Conservation (phyloP, 2,329 filamentous ascomycete genomes). For the Cladosporium austrohemisphaericum region DNA sequence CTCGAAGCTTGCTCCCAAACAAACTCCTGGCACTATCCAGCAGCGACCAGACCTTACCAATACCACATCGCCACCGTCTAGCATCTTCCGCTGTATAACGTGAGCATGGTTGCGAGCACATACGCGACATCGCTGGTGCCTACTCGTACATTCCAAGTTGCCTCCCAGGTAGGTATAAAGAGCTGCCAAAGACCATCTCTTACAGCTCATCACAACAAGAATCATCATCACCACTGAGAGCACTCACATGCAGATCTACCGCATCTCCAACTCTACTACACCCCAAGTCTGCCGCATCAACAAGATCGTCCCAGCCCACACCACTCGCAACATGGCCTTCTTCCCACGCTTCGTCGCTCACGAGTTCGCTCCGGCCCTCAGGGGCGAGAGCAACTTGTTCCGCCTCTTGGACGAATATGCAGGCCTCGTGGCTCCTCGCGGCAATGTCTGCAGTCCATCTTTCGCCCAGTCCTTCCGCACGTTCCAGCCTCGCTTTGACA, state of each 20-base stretch:
- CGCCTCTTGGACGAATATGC: slow-evolving; percentile 47
- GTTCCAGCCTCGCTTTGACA: slow-evolving; percentile 75
- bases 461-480: slow-evolving; percentile 3
- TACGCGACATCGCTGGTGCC: neutral
- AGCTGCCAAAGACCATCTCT: neutral
- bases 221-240: slow-evolving; percentile 8
- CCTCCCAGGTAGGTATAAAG: slow-evolving; percentile 7
- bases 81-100: slow-evolving; percentile 5
- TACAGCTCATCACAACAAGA: slow-evolving; percentile 10
- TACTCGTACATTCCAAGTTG: slow-evolving; percentile 8
- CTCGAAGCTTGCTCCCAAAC: slow-evolving; percentile 6
- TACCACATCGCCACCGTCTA: slow-evolving; percentile 4
- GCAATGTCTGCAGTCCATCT: slow-evolving; percentile 15
- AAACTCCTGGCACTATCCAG: neutral
- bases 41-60: neutral
- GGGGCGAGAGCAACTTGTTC: slow-evolving; percentile 29
- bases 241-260: slow-evolving; percentile 24
- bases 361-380: slow-evolving; percentile 34
- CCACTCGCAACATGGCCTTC: slow-evolving; percentile 35
- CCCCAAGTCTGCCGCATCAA: slow-evolving; percentile 18
- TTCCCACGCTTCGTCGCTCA: slow-evolving; percentile 34
- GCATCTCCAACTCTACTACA: slow-evolving; percentile 20
- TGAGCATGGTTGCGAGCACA: slow-evolving; percentile 3
- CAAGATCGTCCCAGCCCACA: slow-evolving; percentile 19
- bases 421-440: slow-evolving; percentile 30